Base-by-base conservation (phyloP, 768 basidiomycete species). In the Termitomyces heimii region DNA sequence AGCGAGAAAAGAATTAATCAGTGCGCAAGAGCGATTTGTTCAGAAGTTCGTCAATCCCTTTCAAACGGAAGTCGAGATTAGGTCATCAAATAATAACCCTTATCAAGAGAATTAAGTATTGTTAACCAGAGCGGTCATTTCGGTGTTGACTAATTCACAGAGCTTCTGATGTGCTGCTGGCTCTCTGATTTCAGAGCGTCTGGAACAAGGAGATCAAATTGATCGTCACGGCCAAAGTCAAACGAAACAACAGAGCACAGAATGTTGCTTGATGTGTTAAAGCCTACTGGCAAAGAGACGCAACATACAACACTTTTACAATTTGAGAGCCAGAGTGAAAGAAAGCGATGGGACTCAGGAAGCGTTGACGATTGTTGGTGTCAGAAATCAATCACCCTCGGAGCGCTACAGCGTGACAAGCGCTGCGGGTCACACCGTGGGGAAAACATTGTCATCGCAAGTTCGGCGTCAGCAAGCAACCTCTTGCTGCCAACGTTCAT, bases 351-450 rank as follows among this genome's bases (percentile, higher is more conserved):
- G 22, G 24, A 43, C 10, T 42, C n/a, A 3, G 12, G 4, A 22
- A 12, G 42, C 42, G 5, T 18, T 37, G 6, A 32, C 32, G 35
- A 37, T 16, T 5, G 35, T 37, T 37, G 14, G 35, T 37, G 35
- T 35, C 34, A 35, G 5, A 37, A 16, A 37, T 40, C 39, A 40
- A n/a, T n/a, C n/a, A n/a, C n/a, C n/a, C n/a, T n/a, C n/a, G n/a
- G n/a, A n/a, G n/a, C n/a, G n/a, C n/a, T n/a, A n/a, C 29, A 31
- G 37, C 47, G 60, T 60, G 60, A 60, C 60, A 43, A 34, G 22
- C 65, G 62, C 69, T 63, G 51, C 58, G 55, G 60, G 65, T 67
- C 65, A 67, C 64, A 61, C 63, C 70, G 70, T 70, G 70, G 67
- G 70, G 57, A 70, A 62, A 67, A 64, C 59, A 61, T 62, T 55